These are phyloP conservation scores for Fagopyrum homotropicum DNA, from an alignment of 148 eudicot species.

Conservation along the genomic window DNA sequence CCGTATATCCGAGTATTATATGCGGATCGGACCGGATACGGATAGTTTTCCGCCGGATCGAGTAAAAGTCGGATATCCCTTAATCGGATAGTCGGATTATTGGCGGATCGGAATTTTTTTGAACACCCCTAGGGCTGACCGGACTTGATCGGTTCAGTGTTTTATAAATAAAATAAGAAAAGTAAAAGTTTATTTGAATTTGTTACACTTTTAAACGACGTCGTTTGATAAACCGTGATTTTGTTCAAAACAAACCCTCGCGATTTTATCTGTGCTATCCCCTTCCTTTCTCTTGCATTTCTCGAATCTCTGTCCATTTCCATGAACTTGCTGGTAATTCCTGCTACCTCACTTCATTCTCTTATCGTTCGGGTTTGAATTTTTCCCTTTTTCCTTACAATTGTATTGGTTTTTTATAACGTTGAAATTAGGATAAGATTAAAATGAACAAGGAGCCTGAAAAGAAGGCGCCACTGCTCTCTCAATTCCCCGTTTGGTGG, in stretches of 20 bases:
- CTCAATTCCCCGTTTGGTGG: conserved; percentile 45
- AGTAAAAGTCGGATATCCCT: no score
- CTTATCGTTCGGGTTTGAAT: not conserved
- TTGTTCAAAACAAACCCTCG: not conserved
- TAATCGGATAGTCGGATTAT: no score
- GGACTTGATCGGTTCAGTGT: no score
- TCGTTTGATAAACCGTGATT: not conserved
- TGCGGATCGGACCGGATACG: no score
- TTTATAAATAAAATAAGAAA: no score
- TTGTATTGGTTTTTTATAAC: not conserved
- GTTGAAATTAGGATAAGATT: conserved; percentile 37
- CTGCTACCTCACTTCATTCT: not conserved
- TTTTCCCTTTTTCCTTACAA: not conserved
- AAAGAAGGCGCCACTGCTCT: conserved; percentile 22
- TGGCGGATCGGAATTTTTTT: no score
- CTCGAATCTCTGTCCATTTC: conserved; percentile 10
- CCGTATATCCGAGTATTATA: no score
- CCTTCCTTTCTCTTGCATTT: not conserved
- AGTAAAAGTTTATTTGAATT: no score
- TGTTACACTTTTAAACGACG: not conserved
- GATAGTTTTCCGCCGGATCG: no score
- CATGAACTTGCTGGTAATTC: conserved; percentile 44
- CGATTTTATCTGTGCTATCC: not conserved
- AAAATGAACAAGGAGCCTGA: conserved; percentile 31
- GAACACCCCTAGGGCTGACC: no score